Base-by-base conservation (phyloP, 176 grass and related monocot genomes). In the Avena atlantica region DNA sequence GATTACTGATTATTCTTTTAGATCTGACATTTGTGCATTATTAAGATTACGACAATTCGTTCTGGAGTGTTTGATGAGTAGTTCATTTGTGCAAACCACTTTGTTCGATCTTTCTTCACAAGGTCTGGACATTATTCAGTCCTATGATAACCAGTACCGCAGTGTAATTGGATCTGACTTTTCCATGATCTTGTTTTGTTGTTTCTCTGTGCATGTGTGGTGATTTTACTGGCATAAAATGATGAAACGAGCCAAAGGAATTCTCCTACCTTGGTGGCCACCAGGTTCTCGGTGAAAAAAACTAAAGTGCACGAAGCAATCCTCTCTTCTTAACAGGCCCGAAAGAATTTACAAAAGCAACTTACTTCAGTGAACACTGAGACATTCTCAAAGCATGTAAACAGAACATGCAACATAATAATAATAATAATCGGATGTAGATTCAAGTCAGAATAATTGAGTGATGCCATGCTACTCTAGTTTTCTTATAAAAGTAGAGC, bases 1-100 rank as follows among this genome's bases (percentile, higher is more conserved):
- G 50, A 82, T 64, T 68, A 86, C 37, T 76, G 40, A 71, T 61
- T 37, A 74, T 91, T 84, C 69, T 87, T 83, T 80, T 48, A 47
- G 72, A 78, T 68, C 51, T 83, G 63, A 63, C 52, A 62, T 37
- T 72, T 76, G 52, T 19, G 20, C 31, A 3, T 70, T 71, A n/a
- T 70, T 71, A n/a, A 55, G 45, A 79, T 85, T 45, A 34, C 23
- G 44, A 87, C 8, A 74, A 51, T 58, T 60, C 68, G 50, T 27
- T 76, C 25, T 67, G 50, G 27, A 49, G 27, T 45, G 14, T 36
- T 83, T 64, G 16, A n/a, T n/a, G 81, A 40, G 71, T 70, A 58
- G 31, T 34, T 34, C 31, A 34, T 34, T 34, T 34, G 31, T 34
- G 31, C 31, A 34, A 34, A 31, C 44, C 25, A 78, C 6, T 15